These are phyloP conservation scores for Pseudozyma pruni DNA, from an alignment of 1,284 basidiomycete genomes.

Conservation along the genomic window DNA sequence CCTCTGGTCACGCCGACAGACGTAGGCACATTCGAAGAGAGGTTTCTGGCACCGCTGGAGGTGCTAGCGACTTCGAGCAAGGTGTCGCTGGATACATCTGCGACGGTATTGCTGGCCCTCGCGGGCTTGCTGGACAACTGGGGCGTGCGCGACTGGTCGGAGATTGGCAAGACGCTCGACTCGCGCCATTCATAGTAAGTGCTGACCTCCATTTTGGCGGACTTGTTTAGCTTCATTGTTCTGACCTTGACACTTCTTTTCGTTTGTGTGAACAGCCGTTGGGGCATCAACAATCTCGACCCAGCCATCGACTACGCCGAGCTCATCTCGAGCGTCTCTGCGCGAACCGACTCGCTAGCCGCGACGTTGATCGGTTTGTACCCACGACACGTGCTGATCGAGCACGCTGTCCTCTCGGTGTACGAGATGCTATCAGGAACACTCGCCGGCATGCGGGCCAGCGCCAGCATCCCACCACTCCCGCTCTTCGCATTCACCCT, in stretches of 20 bases:
- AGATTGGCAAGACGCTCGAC: slow-evolving; percentile 32
- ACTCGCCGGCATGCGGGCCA: slow-evolving; percentile 24
- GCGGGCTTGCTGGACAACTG: slow-evolving; percentile 26
- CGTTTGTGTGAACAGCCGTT: too few relatives aligned
- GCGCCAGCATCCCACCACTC: slow-evolving; percentile 9
- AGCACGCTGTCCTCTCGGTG: slow-evolving; percentile 31
- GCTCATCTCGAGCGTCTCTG: slow-evolving; percentile 18
- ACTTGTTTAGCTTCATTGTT: too few relatives aligned
- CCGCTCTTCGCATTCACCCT: slow-evolving; percentile 35
- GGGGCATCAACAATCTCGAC: slow-evolving; percentile 40
- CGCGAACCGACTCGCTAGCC: slow-evolving; percentile 23
- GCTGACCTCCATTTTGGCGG: too few relatives aligned
- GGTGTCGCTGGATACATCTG: slow-evolving; percentile 28
- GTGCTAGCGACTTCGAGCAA: slow-evolving; percentile 22
- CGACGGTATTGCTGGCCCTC: slow-evolving; percentile 24
- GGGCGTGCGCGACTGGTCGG: slow-evolving; percentile 30
- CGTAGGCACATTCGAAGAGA: slow-evolving; percentile 16
- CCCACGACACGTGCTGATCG: slow-evolving; percentile 31
- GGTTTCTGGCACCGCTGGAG: slow-evolving; percentile 27
- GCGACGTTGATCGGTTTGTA: slow-evolving; percentile 17
- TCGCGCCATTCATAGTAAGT: slow-evolving; percentile 20
- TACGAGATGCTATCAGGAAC: slow-evolving; percentile 33
- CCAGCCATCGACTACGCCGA: slow-evolving; percentile 28
- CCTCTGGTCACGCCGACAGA: slow-evolving; percentile 33
- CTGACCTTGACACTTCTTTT: too few relatives aligned